A percentile compares a stretch with the other conserved stretches of the same genome.
Evolutionary conservation across 2,329 filamentous ascomycete genomes (phyloP).

Genomic region (Apiospora hydei): DNA sequence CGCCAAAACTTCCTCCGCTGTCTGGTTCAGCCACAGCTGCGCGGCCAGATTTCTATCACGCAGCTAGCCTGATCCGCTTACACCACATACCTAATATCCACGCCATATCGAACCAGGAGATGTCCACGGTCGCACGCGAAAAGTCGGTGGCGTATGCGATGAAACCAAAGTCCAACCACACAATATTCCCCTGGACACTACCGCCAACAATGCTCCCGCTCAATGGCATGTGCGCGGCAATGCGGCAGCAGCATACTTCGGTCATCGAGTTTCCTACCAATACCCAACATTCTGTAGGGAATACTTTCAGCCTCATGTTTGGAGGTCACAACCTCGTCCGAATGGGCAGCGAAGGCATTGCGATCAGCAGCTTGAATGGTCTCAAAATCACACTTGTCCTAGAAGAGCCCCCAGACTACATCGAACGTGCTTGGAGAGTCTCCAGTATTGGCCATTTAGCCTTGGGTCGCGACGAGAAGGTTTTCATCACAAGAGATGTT

Average conservation of each 20-base stretch:
- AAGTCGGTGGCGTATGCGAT: not conserved
- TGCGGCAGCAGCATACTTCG: conserved; percentile 75
- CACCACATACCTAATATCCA: conserved; percentile 77
- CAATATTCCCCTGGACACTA: conserved; percentile 92
- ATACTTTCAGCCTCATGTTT: conserved; percentile 55
- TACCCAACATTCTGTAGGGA: conserved; percentile 48
- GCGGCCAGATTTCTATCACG: conserved; percentile 84
- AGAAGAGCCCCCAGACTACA: conserved; percentile 56
- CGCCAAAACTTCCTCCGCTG: conserved; percentile 66
- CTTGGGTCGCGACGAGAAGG: conserved; percentile 85
- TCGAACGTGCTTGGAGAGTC: conserved; percentile 68
- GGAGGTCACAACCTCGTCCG: conserved; percentile 57
- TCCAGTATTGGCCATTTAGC: conserved; percentile 82
- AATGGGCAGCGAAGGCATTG: conserved; percentile 53
- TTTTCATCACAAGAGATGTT: conserved; percentile 80
- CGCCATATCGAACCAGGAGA: conserved; percentile 31
- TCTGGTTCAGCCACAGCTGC: conserved; percentile 82
- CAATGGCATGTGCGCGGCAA: conserved; percentile 78
- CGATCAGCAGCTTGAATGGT: conserved; percentile 61
- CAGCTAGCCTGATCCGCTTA: conserved; percentile 82
- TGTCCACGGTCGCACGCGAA: not conserved
- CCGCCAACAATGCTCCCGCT: conserved; percentile 76
- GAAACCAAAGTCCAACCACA: conserved; percentile 67
- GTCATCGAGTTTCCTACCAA: conserved; percentile 67
- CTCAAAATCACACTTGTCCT: conserved; percentile 72